Conservation (phyloP, 345 rosid species). For the Sonneratia caseolaris region DNA sequence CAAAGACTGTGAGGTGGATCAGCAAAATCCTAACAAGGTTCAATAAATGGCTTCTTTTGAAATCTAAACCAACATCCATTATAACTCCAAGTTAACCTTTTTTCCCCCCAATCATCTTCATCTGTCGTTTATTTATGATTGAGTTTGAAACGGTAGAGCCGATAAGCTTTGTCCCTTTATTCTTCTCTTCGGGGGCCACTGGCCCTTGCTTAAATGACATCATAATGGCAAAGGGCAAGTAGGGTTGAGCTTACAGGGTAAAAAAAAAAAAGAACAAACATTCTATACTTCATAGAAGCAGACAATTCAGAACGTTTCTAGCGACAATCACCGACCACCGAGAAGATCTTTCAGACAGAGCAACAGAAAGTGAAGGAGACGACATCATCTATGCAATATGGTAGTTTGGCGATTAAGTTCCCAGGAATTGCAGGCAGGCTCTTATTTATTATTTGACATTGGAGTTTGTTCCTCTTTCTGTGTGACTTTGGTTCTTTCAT, state of each 20-base stretch:
- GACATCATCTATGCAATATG: neutral
- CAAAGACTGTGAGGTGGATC: neutral
- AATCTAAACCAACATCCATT: neutral
- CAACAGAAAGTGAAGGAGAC: neutral
- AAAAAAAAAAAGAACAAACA: neutral
- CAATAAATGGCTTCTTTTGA: neutral
- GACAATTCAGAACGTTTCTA: neutral
- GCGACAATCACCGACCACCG: neutral
- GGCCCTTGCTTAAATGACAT: neutral
- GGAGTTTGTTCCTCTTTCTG: neutral
- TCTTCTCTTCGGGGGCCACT: neutral
- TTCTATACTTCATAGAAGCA: neutral
- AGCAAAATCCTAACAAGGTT: neutral
- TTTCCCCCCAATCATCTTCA: neutral
- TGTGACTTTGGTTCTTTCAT: neutral
- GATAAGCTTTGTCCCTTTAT: neutral
- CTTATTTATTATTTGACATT: neutral
- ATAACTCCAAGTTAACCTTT: neutral
- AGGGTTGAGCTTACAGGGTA: neutral
- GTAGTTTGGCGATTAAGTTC: neutral
- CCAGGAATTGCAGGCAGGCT: neutral
- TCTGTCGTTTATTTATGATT: neutral
- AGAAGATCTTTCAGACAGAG: neutral
- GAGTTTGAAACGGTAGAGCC: neutral
- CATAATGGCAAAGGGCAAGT: neutral